Base-by-base conservation (phyloP, 2,329 filamentous ascomycete species). In the Colletotrichum tabaci region DNA sequence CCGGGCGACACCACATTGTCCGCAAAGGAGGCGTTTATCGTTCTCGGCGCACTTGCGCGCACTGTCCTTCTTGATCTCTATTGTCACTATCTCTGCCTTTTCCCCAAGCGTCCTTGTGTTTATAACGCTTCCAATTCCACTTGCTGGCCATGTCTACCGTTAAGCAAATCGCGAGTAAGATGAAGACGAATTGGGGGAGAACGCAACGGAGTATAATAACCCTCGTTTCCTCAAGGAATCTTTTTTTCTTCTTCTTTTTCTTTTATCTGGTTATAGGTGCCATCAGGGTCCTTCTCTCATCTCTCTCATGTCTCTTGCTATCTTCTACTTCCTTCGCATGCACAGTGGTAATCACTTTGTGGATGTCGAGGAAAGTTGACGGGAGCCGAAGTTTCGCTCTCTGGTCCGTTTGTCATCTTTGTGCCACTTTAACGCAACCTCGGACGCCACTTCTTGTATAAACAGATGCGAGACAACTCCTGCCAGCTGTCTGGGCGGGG, bases 21-120 rank as follows among this genome's bases (percentile, higher is more conserved):
- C 4, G 8, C 52, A 53, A 35, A 4, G 16, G 53, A 56, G 18
- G 38, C n/a, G 53, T 69, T 58, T 56, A 30, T 42, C 46, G 23
- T 35, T 18, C 44, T 26, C 50, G 13, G 13, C 18, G 23, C 30
- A 56, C 15, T 50, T 64, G 18, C 44, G 30, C 66, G 18, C 38
- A 47, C 35, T 13, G 26, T 8, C 23, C 42, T 49, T 21, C 26
- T 38, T 23, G 3, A 26, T 15, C 46, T 40, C 26, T 23, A 9
- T 50, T 21, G 12, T 23, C 3, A 46, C 46, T 35, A 3, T 12
- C 60, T 52, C 38, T 40, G 21, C 38, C 16, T 42, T 52, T 47
- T 52, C 18, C 12, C n/a, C n/a, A 26, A 42, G 23, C 26, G 18
- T 52, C 16, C 9, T 52, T 42, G 4, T 40, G 30, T 13, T 8